Evolutionary conservation across 2,329 filamentous ascomycete species (phyloP), one percentile per base, ranked within the genome.

Genomic region (Botryosphaeria dothidea): DNA sequence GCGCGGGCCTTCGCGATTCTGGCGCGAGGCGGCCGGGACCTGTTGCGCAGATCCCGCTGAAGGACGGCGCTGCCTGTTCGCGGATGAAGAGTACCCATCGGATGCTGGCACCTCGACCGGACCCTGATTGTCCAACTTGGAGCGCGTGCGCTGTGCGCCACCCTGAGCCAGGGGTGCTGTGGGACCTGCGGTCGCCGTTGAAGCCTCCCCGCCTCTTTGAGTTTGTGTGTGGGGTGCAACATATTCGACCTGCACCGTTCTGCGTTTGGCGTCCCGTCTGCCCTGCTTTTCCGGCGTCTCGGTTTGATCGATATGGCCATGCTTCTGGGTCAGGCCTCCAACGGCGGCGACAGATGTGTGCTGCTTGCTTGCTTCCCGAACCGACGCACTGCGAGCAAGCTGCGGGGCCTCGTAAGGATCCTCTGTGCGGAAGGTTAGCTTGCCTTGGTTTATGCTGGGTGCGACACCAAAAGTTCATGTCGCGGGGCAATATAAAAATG

Each of bases 161-260:
- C 75, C 70, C 15, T 75, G 74, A 38, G 73, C 67, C 56, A 60
- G 41, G 56, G 56, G 56, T 41, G 29, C 41, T 11, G 56, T 34
- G 13, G 56, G 27, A 17, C 36, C 36, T 19, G 56, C 38, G 3
- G 56, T 46, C 4, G 70, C 70, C 27, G 77, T 68, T 23, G 79
- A 76, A 27, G 77, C 78, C 36, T 75, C 68, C 64, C 86, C 86
- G 31, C 91, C 92, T 68, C 94, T 87, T 67, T 90, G 86, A 0
- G 94, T 97, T 73, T 94, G 89, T 5, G 92, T 96, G 27, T 90
- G 89, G 25, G 95, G 95, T 21, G 93, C 91, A 65, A 98, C 95
- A 77, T 99, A 99, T 81, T 99, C 95, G 67, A 99, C 92, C 79
- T 99, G 95, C 0, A 99, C 92, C 0, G 95, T 99, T 71, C 93